These are phyloP conservation scores for Cetraspora pellucida DNA, from an alignment of 192 early-diverging fungal genomes.

Conservation along the genomic window DNA sequence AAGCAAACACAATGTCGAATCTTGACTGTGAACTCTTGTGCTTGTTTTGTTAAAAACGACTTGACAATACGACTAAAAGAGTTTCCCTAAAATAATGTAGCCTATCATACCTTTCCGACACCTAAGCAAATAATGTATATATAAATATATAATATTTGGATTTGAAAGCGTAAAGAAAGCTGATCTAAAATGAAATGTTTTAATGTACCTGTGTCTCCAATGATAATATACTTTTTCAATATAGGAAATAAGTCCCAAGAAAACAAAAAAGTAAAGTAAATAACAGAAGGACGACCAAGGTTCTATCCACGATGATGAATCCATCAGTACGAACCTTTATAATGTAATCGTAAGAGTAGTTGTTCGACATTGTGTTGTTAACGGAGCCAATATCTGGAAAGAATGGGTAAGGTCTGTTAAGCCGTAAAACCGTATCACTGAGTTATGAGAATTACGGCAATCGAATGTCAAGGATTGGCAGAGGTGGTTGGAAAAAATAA, in stretches of 20 bases:
- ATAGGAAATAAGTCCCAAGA: not conserved
- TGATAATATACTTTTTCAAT: constrained; percentile 73
- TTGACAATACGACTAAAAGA: constrained; percentile 12
- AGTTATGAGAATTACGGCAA: not conserved
- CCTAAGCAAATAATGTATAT: constrained; percentile 47
- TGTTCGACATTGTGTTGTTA: constrained; percentile 42
- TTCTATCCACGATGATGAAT: not conserved
- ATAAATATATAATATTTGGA: not conserved
- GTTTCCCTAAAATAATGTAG: not conserved
- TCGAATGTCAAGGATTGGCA: not conserved
- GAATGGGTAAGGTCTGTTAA: constrained; percentile 6
- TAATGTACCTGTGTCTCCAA: constrained; percentile 74
- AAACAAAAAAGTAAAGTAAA: not conserved
- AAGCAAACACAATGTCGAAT: not conserved
- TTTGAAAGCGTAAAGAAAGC: not conserved
- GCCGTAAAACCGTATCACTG: not conserved
- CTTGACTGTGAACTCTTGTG: not conserved
- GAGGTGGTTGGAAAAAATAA: constrained; percentile 7
- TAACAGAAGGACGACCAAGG: not conserved
- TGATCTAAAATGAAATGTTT: not conserved
- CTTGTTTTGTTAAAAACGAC: not conserved
- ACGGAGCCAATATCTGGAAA: not conserved
- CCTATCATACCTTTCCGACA: constrained; percentile 66
- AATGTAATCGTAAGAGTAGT: constrained; percentile 62
- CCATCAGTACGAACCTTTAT: constrained; percentile 50